Base-by-base conservation (phyloP, 2,329 filamentous ascomycete species). In the Penicillium sp. region DNA sequence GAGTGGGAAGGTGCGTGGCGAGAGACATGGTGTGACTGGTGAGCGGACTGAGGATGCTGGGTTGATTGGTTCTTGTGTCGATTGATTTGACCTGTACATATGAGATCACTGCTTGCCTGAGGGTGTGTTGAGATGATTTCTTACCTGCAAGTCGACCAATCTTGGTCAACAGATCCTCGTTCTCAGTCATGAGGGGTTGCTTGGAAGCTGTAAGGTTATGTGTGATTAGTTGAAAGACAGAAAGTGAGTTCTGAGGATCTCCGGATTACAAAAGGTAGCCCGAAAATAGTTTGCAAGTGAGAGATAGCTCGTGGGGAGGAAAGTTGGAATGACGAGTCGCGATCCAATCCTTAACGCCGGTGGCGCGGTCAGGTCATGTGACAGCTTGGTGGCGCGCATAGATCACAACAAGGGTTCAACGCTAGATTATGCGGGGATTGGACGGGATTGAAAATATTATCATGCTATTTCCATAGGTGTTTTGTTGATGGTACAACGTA, bases 71-170 rank as follows among this genome's bases (percentile, higher is more conserved):
- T 90, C 73, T 90, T 92, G 77, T 90, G 87, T 52, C 87, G 85
- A 71, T 92, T 92, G 71, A 95, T 93, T 75, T 90, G 88, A 64
- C 89, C 89, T 91, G 62, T 10, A 44, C 44, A 57, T 42, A 60
- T 61, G 55, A 57, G 56, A 47, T 37, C 39, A 46, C 27, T 55
- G 27, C 51, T 49, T 26, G 42, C 31, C 48, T 19, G 52, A 52
- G 33, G 27, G 21, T 13, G 67, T 79, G 78, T 54, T 84, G 79
- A 67, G 84, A 81, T 52, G 60, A 35, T 69, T 57, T n/a, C 75
- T 72, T 73, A 84, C 83, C 82, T 74, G 82, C 80, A 67, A 85
- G 76, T 65, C 81, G 81, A 69, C 82, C 78, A 68, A 85, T 85
- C 68, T 79, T 81, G 56, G 79, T 78, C 55, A 84, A 73, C 49